phyloP scores from a whole-genome alignment of 371 early-diverging fungal genomes.

The Parasitella parasitica region DNA sequence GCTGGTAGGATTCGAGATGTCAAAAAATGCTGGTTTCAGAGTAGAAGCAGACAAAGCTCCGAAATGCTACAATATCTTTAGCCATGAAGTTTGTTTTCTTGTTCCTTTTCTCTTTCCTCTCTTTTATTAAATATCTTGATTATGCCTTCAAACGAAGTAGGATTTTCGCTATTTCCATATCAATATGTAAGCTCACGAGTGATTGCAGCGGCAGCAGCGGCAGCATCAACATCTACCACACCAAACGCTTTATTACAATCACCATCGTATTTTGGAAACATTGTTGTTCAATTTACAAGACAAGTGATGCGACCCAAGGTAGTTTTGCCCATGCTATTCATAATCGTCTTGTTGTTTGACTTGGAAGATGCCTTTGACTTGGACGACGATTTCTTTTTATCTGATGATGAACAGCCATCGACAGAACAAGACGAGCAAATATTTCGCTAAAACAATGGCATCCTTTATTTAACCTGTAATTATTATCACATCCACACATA shows the following conservation, averaged over 20 bases:
- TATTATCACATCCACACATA: background rate
- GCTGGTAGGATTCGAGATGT: too few relatives aligned
- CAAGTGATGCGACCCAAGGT: constrained; percentile 42
- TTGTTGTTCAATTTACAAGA: constrained; percentile 40
- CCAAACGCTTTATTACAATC: constrained; percentile 12
- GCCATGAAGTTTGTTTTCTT: background rate
- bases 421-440: background rate
- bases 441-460: too few relatives aligned
- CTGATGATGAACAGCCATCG: background rate
- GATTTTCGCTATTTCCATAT: constrained; percentile 27
- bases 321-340: constrained; percentile 36
- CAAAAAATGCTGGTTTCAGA: too few relatives aligned
- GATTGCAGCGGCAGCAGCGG: constrained; percentile 21
- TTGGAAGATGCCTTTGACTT: constrained; percentile 43
- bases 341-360: constrained; percentile 45
- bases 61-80: too few relatives aligned
- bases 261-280: constrained; percentile 31
- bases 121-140: background rate
- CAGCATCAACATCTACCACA: constrained; percentile 1
- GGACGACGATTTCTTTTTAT: constrained; percentile 30
- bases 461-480: too few relatives aligned
- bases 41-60: too few relatives aligned
- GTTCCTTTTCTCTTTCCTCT: background rate
- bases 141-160: constrained; percentile 7
- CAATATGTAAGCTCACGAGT: constrained; percentile 25